These are phyloP conservation scores for Lactarius tabidus DNA, from an alignment of 768 basidiomycete species.

Conservation along the genomic window DNA sequence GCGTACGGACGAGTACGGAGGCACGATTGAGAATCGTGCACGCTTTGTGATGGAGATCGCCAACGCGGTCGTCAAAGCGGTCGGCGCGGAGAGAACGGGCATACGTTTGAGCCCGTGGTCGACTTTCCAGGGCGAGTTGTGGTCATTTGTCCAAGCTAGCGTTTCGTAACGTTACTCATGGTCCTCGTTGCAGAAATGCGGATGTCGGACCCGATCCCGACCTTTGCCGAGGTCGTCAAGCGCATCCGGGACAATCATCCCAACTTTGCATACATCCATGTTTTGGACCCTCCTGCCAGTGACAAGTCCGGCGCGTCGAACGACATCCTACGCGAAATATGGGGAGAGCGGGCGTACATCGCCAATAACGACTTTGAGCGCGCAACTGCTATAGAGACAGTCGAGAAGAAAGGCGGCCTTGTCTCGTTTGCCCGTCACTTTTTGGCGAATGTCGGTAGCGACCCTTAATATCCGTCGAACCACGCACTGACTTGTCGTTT, in stretches of 20 bases:
- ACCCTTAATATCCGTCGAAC: not conserved
- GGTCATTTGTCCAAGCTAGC: too few relatives aligned
- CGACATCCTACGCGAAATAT: conserved; percentile 28
- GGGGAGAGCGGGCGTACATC: conserved; percentile 28
- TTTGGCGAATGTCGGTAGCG: conserved; percentile 15
- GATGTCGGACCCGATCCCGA: conserved; percentile 29
- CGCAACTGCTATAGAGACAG: conserved; percentile 24
- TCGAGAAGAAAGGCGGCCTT: conserved; percentile 20
- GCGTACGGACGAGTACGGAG: conserved; percentile 46
- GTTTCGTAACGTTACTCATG: not conserved
- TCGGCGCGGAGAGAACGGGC: conserved; percentile 36
- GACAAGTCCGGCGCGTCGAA: conserved; percentile 19
- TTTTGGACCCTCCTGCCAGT: conserved; percentile 29
- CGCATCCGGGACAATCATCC: conserved; percentile 26
- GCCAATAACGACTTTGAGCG: conserved; percentile 28
- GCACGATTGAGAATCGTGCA: conserved; percentile 42
- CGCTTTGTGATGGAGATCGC: conserved; percentile 39
- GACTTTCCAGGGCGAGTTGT: conserved; percentile 5
- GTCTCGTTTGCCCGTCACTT: conserved; percentile 20
- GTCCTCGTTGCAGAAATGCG: conserved; percentile 8
- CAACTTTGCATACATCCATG: conserved; percentile 30
- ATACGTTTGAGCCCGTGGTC: conserved; percentile 36
- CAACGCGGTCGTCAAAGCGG: conserved; percentile 35
- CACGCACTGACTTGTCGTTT: not conserved
- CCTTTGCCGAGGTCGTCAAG: conserved; percentile 30